Evolutionary conservation across 305 asterid species (phyloP), one percentile per base, ranked within the genome.

Genomic region (Caryopteris hybrid): DNA sequence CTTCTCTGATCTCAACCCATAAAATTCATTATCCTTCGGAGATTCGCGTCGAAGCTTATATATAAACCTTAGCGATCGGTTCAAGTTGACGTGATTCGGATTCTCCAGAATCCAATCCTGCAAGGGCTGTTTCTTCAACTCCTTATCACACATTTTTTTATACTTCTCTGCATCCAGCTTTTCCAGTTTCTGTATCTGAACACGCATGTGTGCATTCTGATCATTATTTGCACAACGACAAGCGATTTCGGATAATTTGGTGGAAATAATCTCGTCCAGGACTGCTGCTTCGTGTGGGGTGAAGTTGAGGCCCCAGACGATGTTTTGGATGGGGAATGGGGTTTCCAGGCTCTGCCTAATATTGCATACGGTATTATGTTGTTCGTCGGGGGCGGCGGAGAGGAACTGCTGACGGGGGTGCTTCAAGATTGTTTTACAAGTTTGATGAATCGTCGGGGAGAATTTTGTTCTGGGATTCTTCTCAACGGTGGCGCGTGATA

Each of bases 31-130:
- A 4, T 63, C 61, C 22, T 0, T 6, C 6, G 52, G 42, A 7
- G 66, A 57, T 5, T n/a, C 5, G 20, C 9, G 13, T 0, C 9
- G 0, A 3, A 69, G 67, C 60, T 14, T 1, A 2, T 8, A 9
- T 29, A 71, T 5, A 5, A 71, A 25, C 8, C 6, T 14, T 7
- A 56, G 5, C 0, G 16, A 56, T 1, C 10, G 27, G 2, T 8
- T 11, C 21, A 42, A 10, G 0, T 21, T 10, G 34, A 8, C 23
- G 9, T 29, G 7, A 6, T 54, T 23, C 58, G 11, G 21, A 14
- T 61, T 71, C 70, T 61, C 69, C 63, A n/a, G 14, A 39, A 71
- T 29, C 73, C 73, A 68, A n/a, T 50, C 73, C 6, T 31, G 42
- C 42, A 58, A 10, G 0, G 48, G 57, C n/a, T 4, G 33, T 10